Percentiles rank a stretch among this genome's conserved stretches.
Evolutionary conservation across 306 rosid species (phyloP).

Genomic region (Rosa rugosa): DNA sequence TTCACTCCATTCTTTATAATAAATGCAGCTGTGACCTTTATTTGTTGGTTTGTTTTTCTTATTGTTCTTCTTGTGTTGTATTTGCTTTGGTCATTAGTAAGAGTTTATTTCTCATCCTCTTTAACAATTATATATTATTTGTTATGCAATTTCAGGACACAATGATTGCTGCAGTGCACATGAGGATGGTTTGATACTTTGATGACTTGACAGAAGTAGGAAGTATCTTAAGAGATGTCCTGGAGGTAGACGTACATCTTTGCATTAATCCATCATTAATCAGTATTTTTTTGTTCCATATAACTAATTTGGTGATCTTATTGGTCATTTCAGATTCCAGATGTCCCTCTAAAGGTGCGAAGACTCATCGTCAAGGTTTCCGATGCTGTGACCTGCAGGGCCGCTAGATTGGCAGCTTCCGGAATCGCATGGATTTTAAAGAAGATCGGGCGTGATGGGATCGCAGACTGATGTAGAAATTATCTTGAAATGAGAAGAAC

Average conservation of each 20-base stretch:
- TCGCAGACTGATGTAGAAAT: constrained; percentile 67
- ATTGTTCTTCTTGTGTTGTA: too few species aligned
- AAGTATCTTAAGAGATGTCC: constrained; percentile 48
- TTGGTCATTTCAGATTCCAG: constrained; percentile 43
- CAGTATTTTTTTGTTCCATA: constrained; percentile 5
- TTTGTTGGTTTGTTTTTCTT: too few species aligned
- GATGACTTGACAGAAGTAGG: constrained; percentile 69
- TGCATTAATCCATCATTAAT: not conserved
- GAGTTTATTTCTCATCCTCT: too few species aligned
- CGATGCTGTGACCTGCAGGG: constrained; percentile 67
- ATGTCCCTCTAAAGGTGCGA: too few species aligned
- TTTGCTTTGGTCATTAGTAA: too few species aligned
- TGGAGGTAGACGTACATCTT: constrained; percentile 48
- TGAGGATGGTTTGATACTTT: constrained; percentile 75
- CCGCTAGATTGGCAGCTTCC: constrained; percentile 88
- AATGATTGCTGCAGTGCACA: constrained; percentile 81
- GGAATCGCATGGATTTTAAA: constrained; percentile 86
- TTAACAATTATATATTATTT: too few species aligned
- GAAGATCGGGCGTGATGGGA: constrained; percentile 88
- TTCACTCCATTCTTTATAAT: not conserved
- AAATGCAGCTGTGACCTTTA: not conserved
- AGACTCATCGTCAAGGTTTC: constrained; percentile 42
- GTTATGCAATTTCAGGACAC: constrained; percentile 53
- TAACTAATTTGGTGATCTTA: constrained; percentile 13
- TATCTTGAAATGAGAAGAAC: constrained; percentile 60